Base-by-base conservation (phyloP, 2,329 filamentous ascomycete species). In the Fusarium hainanense region DNA sequence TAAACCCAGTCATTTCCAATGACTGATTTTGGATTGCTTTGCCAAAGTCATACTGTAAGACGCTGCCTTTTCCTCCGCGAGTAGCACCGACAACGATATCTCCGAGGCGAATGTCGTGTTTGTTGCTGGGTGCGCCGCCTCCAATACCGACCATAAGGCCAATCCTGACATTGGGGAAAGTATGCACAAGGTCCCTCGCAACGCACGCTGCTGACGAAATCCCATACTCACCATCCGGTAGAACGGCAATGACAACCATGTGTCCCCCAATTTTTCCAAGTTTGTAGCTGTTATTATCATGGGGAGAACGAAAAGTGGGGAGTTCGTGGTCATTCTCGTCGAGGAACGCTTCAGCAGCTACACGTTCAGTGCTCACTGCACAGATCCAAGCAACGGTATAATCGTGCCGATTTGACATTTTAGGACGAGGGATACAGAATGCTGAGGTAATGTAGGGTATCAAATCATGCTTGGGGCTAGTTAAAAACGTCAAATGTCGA, bases 51-150 rank as follows among this genome's bases (percentile, higher is more conserved):
- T 75, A 77, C 11, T 77, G 73, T 3, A 77, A 51, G 3, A 78
- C 75, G 4, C 69, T 67, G 7, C 72, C 65, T 1, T 57, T 48
- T 0, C 68, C 63, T 3, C 57, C 34, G 2, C 30, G 6, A 6
- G 47, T 50, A 10, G 42, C 23, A 34, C 73, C 71, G 0, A 77
- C 72, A 1, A 76, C 70, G 1, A 77, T 23, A 44, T 77, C 74
- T 1, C 76, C 76, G 0, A 77, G 71, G 4, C 80, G 76, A 1
- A 83, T 76, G n/a, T 82, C 79, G 27, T 78, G 65, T 8, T 74
- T 64, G 4, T 2, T 0, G 42, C 65, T 82, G 62, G 80, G 80
- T 0, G 74, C 79, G 6, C 79, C 80, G 8, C 79, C 79, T 1
- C 74, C 79, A 3, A 79, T 76, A 5, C 79, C 79, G 1, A 81